Evolutionary conservation across 768 basidiomycete species (phyloP), one percentile per base, ranked within the genome.

Genomic region (Suillus discolor): DNA sequence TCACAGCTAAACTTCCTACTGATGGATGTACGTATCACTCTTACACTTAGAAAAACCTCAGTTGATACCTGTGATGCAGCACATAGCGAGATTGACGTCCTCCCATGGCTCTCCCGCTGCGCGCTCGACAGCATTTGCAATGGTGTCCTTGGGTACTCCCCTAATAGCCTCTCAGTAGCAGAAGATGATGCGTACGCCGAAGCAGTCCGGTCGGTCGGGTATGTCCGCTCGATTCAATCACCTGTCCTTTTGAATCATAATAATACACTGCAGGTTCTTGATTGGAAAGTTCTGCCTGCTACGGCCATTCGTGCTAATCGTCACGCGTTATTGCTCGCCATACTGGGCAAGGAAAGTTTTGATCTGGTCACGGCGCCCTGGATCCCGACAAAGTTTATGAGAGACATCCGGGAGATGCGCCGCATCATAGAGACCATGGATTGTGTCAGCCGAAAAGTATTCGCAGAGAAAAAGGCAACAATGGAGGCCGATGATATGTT

Each of bases 51-150:
- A 31, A 1, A 28, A 31, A 6, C 31, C 3, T 23, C 20, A 31
- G 15, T 34, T 34, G 38, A 23, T 16, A 74, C 36, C 28, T 12
- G 39, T 60, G 13, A 11, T 11, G 16, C 16, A 45, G 61, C 45
- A 45, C 61, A 45, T n/a, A 25, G 38, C 7, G 67, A 77, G 65
- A 63, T 75, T 42, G 72, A 80, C 36, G 65, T 80, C 45, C 64
- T 79, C 31, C 53, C 55, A 3, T 81, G 78, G 79, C 74, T 77
- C 71, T 70, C 79, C 31, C 78, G 84, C 9, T 74, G 79, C 28
- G 82, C 84, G 20, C 75, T 85, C 15, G 84, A 86, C 66, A 71
- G 85, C 53, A 79, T 86, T 44, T 83, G 82, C 4, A 83, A 82
- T 72, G 79, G 79, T 15, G 83, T 84, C 6, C 74, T 86, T 39